Evolutionary conservation across 2,329 filamentous ascomycete genomes (phyloP).

Genomic region (Talaromyces sp.): DNA sequence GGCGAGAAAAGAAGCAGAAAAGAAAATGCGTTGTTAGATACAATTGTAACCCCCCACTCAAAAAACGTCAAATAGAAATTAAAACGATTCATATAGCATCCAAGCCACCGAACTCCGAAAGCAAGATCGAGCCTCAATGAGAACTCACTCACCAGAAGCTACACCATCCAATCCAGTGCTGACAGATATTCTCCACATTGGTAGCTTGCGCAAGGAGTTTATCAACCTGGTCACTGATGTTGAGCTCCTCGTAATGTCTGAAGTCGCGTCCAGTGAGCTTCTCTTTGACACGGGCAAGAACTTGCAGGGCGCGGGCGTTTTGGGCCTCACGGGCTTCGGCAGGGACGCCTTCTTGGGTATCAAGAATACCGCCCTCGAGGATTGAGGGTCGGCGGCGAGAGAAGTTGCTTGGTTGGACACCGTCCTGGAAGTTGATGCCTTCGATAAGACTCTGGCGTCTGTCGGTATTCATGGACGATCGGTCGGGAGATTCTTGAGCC

Average conservation of each 20-base stretch:
- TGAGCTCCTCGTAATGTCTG: constrained; percentile 79
- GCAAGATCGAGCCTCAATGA: background rate
- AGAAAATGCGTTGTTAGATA: constrained; percentile 17
- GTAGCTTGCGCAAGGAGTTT: constrained; percentile 94
- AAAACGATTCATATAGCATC: constrained; percentile 27
- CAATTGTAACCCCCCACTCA: constrained; percentile 14
- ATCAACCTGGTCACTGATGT: constrained; percentile 85
- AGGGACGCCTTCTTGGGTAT: constrained; percentile 44
- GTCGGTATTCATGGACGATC: constrained; percentile 63
- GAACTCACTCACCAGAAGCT: constrained; percentile 78
- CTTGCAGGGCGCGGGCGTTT: constrained; percentile 89
- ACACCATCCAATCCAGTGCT: constrained; percentile 99
- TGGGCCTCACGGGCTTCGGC: constrained; percentile 71
- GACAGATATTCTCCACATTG: constrained; percentile 94
- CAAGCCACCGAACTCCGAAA: constrained; percentile 29
- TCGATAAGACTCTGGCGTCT: constrained; percentile 63
- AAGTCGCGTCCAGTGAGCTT: constrained; percentile 96
- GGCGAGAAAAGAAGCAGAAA: constrained; percentile 10
- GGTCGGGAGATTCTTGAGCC: constrained; percentile 62
- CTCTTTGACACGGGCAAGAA: constrained; percentile 87
- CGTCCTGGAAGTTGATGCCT: constrained; percentile 50
- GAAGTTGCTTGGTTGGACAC: constrained; percentile 67
- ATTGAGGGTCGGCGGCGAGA: constrained; percentile 70
- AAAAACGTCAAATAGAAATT: constrained; percentile 11
- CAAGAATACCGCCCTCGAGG: constrained; percentile 58